A percentile compares a stretch with the other conserved stretches of the same genome.
Evolutionary conservation across 106 monocot genomes (phyloP).

Genomic region (Dendrobium officinale): DNA sequence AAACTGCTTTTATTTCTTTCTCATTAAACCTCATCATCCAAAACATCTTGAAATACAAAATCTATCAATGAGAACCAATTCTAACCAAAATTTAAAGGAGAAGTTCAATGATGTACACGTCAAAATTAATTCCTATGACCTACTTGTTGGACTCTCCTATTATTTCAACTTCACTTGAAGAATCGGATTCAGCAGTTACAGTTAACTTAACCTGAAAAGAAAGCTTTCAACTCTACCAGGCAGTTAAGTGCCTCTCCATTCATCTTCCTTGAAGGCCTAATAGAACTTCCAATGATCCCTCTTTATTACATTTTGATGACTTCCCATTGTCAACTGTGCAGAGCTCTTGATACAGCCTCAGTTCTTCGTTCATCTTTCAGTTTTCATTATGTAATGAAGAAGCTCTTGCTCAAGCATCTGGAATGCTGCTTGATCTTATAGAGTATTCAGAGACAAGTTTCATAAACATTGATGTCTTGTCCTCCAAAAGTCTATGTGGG

Average conservation of each 20-base stretch:
- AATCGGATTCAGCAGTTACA: not conserved
- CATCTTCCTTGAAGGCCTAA: not conserved
- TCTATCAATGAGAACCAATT: not conserved
- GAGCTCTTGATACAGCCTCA: not conserved
- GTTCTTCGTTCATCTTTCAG: not conserved
- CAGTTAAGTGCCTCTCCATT: not conserved
- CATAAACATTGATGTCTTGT: constrained; percentile 83
- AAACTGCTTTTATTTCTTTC: not conserved
- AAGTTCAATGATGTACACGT: not conserved
- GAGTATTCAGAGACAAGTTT: constrained; percentile 90
- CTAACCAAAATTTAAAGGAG: not conserved
- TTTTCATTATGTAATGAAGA: not conserved
- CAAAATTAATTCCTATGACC: constrained; percentile 4
- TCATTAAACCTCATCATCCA: constrained; percentile 3
- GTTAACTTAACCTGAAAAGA: not conserved
- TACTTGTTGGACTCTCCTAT: not conserved
- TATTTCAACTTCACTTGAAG: not conserved
- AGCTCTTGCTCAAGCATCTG: constrained; percentile 22
- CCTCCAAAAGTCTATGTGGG: constrained; percentile 62
- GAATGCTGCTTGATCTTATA: constrained; percentile 54
- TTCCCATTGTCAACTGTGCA: not conserved
- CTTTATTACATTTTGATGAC: not conserved
- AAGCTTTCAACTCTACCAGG: not conserved
- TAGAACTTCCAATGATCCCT: not conserved
- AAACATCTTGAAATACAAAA: not conserved